Evolutionary conservation across 2,329 filamentous ascomycete genomes (phyloP).

Genomic region (Stachybotrys chlorohalonatus): DNA sequence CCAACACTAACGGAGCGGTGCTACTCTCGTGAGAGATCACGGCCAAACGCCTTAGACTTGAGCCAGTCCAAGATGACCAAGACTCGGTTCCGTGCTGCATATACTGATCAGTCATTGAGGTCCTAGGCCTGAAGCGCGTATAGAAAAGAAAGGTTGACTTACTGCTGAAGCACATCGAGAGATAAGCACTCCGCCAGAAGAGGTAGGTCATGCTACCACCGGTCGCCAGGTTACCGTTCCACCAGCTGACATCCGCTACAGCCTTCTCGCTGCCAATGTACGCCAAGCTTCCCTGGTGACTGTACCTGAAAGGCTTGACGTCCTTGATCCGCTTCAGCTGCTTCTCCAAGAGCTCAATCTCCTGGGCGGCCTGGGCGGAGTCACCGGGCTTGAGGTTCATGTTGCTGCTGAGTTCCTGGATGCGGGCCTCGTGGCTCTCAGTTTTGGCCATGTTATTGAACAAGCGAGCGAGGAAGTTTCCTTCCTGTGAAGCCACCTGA

Average conservation of each 20-base stretch:
- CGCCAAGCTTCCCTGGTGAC: constrained; percentile 89
- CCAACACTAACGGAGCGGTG: background rate
- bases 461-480: constrained; percentile 84
- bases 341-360: constrained; percentile 83
- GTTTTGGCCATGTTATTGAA: constrained; percentile 99
- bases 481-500: constrained; percentile 93
- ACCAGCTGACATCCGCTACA: constrained; percentile 94
- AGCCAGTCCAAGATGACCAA: constrained; percentile 91
- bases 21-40: constrained; percentile 83
- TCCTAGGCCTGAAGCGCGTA: background rate
- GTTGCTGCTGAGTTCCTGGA: constrained; percentile 57
- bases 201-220: constrained; percentile 93
- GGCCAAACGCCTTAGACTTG: constrained; percentile 94
- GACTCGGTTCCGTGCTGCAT: constrained; percentile 79
- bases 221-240: constrained; percentile 90
- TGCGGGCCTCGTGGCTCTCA: constrained; percentile 67
- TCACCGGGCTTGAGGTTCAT: constrained; percentile 54
- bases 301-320: constrained; percentile 97
- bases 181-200: constrained; percentile 96
- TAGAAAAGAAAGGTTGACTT: constrained; percentile 35
- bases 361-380: constrained; percentile 55
- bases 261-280: constrained; percentile 99
- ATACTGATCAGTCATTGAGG: constrained; percentile 8
- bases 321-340: constrained; percentile 84
- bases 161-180: constrained; percentile 99